phyloP scores from a whole-genome alignment of 768 basidiomycete species.

The Tricholoma furcatifolium region DNA sequence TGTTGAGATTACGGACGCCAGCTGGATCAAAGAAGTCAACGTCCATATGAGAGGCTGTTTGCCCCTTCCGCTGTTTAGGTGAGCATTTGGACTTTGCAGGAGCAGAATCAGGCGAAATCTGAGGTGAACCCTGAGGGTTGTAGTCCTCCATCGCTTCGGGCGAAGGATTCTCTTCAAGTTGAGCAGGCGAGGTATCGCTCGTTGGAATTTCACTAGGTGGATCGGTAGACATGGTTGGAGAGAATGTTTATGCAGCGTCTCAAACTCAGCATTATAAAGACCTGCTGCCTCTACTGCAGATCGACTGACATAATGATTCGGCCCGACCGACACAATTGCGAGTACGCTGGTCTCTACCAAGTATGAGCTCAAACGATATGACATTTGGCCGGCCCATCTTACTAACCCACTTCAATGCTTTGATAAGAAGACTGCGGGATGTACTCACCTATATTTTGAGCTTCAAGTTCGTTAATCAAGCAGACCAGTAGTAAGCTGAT shows the following conservation, averaged over 20 bases:
- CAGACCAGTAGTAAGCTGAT: too few species aligned
- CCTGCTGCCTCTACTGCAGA: background rate
- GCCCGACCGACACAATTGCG: conserved; percentile 1
- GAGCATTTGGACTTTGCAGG: conserved; percentile 2
- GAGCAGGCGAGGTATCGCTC: conserved; percentile 11
- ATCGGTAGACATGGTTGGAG: conserved; percentile 4
- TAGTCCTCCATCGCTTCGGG: conserved; percentile 12
- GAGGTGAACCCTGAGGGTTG: background rate
- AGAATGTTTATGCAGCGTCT: background rate
- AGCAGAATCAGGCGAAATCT: background rate
- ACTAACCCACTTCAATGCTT: too few species aligned
- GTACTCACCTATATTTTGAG: too few species aligned
- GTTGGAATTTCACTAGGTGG: background rate
- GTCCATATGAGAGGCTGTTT: conserved; percentile 32
- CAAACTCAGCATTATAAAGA: conserved; percentile 5
- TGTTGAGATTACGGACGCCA: conserved; percentile 42
- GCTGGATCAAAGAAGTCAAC: conserved; percentile 54
- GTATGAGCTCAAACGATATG: background rate
- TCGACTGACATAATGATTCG: conserved; percentile 13
- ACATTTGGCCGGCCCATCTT: too few species aligned
- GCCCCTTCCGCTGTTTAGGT: conserved; percentile 7
- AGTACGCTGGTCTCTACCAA: background rate
- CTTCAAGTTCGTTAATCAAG: too few species aligned
- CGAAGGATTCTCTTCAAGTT: conserved; percentile 11
- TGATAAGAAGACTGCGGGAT: too few species aligned